These are phyloP conservation scores for Penicillium crustosum DNA, from an alignment of 2,329 filamentous ascomycete genomes.

Conservation along the genomic window DNA sequence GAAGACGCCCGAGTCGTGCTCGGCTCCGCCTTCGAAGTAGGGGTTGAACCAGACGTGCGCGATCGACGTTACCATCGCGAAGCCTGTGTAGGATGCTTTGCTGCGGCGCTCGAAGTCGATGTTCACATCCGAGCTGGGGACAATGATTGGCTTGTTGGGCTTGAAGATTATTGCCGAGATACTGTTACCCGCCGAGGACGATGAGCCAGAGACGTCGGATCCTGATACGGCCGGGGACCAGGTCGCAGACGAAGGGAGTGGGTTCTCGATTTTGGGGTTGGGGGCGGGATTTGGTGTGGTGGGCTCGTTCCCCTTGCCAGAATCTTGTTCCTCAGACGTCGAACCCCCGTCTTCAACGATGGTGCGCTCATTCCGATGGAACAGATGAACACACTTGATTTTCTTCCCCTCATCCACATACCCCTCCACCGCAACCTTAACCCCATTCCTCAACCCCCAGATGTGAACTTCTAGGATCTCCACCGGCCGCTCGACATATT, in stretches of 20 bases:
- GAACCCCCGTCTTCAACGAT: conserved; percentile 48
- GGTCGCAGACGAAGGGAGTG: conserved; percentile 8
- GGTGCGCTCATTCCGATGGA: conserved; percentile 68
- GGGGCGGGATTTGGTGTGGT: not conserved
- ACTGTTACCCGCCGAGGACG: conserved; percentile 38
- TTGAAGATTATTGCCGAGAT: conserved; percentile 77
- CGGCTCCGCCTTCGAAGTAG: conserved; percentile 81
- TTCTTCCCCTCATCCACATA: conserved; percentile 85
- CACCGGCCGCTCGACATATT: conserved; percentile 77
- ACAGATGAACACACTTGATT: conserved; percentile 81
- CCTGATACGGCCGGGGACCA: conserved; percentile 14
- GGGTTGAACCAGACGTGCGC: conserved; percentile 97
- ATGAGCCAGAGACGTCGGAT: conserved; percentile 11
- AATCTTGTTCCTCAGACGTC: conserved; percentile 51
- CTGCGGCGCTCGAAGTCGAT: conserved; percentile 86
- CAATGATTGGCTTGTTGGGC: conserved; percentile 64
- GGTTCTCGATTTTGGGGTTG: conserved; percentile 1
- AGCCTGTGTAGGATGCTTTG: conserved; percentile 70
- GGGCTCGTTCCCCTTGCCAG: not conserved
- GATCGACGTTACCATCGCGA: conserved; percentile 87
- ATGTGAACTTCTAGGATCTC: conserved; percentile 87
- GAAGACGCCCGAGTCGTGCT: conserved; percentile 69
- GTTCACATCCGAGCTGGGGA: conserved; percentile 84
- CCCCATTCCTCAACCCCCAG: conserved; percentile 83
- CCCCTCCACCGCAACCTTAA: conserved; percentile 82